These are phyloP conservation scores for Phyllosticta citribraziliensis DNA, from an alignment of 2,329 filamentous ascomycete species.

Conservation along the genomic window DNA sequence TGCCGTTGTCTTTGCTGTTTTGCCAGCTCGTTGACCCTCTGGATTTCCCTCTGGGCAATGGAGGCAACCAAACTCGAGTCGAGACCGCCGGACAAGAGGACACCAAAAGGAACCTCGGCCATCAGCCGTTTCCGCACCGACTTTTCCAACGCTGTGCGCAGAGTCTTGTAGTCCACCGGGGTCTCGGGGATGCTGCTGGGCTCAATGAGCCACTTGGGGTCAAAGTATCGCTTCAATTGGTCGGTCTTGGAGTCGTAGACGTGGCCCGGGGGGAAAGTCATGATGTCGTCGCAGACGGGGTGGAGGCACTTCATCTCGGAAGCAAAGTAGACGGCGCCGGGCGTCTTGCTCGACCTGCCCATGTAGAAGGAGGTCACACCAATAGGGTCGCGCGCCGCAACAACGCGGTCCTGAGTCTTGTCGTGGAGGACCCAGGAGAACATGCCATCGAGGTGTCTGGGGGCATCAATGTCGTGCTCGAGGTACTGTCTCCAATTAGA, in stretches of 20 bases:
- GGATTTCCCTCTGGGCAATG: conserved; percentile 88
- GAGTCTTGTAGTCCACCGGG: conserved; percentile 71
- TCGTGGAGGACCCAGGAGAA: conserved; percentile 99
- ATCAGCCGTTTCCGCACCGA: conserved; percentile 94
- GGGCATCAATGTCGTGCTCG: conserved; percentile 83
- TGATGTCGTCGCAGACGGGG: conserved; percentile 89
- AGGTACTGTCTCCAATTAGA: conserved; percentile 57
- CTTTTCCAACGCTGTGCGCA: conserved; percentile 76
- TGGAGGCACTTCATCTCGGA: conserved; percentile 93
- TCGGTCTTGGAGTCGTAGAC: conserved; percentile 91
- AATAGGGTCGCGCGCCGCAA: conserved; percentile 92
- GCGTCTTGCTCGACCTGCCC: conserved; percentile 73
- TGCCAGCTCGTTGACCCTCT: conserved; percentile 61
- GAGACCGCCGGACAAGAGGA: conserved; percentile 85
- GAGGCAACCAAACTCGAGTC: conserved; percentile 93
- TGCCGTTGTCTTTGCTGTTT: conserved; percentile 19
- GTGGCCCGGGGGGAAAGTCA: conserved; percentile 89
- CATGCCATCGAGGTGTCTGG: conserved; percentile 95
- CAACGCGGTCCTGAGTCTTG: conserved; percentile 82
- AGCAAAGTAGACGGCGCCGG: conserved; percentile 84
- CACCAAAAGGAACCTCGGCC: conserved; percentile 97
- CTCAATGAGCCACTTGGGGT: conserved; percentile 84
- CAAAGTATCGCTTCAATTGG: conserved; percentile 75
- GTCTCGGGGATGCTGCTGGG: conserved; percentile 64
- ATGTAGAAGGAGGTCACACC: conserved; percentile 97